Evolutionary conservation across 2,329 filamentous ascomycete species (phyloP).

Genomic region (Diaporthe sp.): DNA sequence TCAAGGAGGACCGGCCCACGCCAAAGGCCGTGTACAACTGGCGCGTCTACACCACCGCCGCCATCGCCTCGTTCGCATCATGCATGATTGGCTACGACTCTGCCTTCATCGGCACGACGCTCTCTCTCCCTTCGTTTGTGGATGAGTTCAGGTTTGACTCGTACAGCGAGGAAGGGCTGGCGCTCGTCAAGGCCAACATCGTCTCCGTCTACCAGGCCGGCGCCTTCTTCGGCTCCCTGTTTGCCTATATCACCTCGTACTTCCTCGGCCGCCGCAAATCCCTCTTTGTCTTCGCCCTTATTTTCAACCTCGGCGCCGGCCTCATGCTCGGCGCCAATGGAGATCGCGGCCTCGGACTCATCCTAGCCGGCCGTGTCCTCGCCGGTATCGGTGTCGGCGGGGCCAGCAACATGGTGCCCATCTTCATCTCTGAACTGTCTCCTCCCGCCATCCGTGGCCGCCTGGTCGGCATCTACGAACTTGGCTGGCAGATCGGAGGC

Average conservation of each 20-base stretch:
- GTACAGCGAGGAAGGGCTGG: slow-evolving; percentile 63
- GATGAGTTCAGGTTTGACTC: slow-evolving; percentile 75
- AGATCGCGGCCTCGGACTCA: slow-evolving; percentile 73
- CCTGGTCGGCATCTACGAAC: slow-evolving; percentile 76
- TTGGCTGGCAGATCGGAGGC: slow-evolving; percentile 75
- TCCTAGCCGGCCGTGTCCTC: slow-evolving; percentile 74
- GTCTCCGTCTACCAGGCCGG: slow-evolving; percentile 87
- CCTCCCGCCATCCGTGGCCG: slow-evolving; percentile 75
- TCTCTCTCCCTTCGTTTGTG: slow-evolving; percentile 78
- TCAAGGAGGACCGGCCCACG: slow-evolving; percentile 71
- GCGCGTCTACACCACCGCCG: slow-evolving; percentile 69
- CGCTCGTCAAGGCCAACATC: slow-evolving; percentile 79
- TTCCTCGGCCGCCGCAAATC: slow-evolving; percentile 77
- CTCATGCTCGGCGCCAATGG: slow-evolving; percentile 78
- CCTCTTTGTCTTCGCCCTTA: slow-evolving; percentile 69
- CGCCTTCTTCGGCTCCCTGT: slow-evolving; percentile 84
- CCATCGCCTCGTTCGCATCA: slow-evolving; percentile 68
- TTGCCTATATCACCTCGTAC: slow-evolving; percentile 76
- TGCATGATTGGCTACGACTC: slow-evolving; percentile 75
- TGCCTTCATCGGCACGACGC: slow-evolving; percentile 84
- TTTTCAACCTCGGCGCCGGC: slow-evolving; percentile 80
- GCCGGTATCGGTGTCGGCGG: slow-evolving; percentile 75
- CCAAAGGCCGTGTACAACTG: slow-evolving; percentile 72
- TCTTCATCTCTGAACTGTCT: slow-evolving; percentile 72
- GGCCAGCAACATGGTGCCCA: slow-evolving; percentile 73